A percentile compares a stretch with the other conserved stretches of the same genome.
phyloP scores from a whole-genome alignment of 2,329 filamentous ascomycete genomes.

The Colletotrichum sp. region DNA sequence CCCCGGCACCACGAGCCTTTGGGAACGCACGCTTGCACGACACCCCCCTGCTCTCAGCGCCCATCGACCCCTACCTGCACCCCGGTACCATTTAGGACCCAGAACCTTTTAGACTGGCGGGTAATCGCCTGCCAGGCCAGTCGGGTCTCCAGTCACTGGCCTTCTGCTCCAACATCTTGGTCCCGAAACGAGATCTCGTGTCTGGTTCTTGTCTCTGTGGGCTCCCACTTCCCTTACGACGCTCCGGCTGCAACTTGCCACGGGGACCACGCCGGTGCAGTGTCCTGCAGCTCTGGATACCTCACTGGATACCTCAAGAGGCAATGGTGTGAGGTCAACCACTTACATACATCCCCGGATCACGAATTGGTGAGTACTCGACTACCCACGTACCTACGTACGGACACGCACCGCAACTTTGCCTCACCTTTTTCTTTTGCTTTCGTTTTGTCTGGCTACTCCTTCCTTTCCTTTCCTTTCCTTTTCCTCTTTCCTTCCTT shows the following conservation, averaged over 20 bases:
- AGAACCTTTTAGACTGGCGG: constrained; percentile 22
- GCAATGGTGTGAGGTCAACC: constrained; percentile 19
- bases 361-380: constrained; percentile 12
- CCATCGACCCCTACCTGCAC: constrained; percentile 15
- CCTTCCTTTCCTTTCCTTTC: neutral
- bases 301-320: neutral
- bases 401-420: neutral
- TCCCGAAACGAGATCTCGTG: constrained; percentile 23
- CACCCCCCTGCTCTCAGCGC: constrained; percentile 16
- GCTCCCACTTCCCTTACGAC: constrained; percentile 20
- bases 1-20: constrained; percentile 19
- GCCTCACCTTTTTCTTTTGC: neutral
- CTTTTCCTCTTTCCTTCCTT: neutral
- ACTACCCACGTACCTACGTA: neutral
- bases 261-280: constrained; percentile 11
- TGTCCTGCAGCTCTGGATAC: neutral
- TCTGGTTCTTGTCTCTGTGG: constrained; percentile 16
- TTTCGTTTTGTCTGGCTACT: neutral
- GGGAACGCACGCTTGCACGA: constrained; percentile 21
- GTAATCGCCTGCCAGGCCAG: constrained; percentile 19
- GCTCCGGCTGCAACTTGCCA: constrained; percentile 17
- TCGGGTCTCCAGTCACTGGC: constrained; percentile 10
- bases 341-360: constrained; percentile 4
- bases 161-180: constrained; percentile 20
- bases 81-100: constrained; percentile 16